Percentiles rank a stretch among this genome's conserved stretches.
Conservation (phyloP, 495 filamentous ascomycete genomes). For the Podospora sp. region DNA sequence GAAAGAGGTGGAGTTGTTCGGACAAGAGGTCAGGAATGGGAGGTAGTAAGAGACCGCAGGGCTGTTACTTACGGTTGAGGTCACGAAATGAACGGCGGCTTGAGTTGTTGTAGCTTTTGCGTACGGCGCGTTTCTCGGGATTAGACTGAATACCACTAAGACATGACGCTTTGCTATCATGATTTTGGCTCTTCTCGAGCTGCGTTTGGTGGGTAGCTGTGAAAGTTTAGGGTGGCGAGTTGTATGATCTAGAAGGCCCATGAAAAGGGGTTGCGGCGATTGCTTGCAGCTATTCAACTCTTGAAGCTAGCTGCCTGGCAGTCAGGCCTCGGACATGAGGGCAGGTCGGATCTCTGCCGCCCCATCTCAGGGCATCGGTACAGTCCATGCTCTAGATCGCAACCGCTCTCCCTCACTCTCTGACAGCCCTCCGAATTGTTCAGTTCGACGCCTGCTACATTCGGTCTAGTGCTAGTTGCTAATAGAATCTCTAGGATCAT, state of each 20-base stretch:
- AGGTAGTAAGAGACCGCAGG: neutral
- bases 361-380: no score
- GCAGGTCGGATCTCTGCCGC: no score
- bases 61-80: neutral
- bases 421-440: neutral
- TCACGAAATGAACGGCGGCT: neutral
- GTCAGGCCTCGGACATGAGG: no score
- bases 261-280: no score
- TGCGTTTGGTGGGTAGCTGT: neutral
- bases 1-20: neutral
- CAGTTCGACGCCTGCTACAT: neutral
- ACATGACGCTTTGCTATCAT: neutral
- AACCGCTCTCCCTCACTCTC: neutral
- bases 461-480: neutral
- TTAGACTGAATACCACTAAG: conserved; percentile 14
- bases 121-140: neutral
- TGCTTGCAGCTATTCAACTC: no score
- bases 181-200: neutral
- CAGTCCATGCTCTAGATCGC: neutral
- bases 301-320: no score
- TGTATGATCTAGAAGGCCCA: no score
- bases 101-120: neutral
- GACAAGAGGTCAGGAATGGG: neutral
- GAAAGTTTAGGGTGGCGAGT: no score
- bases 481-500: neutral